These are phyloP conservation scores for Pseudogymnoascus sp. DNA, from an alignment of 2,329 filamentous ascomycete species.

Conservation along the genomic window DNA sequence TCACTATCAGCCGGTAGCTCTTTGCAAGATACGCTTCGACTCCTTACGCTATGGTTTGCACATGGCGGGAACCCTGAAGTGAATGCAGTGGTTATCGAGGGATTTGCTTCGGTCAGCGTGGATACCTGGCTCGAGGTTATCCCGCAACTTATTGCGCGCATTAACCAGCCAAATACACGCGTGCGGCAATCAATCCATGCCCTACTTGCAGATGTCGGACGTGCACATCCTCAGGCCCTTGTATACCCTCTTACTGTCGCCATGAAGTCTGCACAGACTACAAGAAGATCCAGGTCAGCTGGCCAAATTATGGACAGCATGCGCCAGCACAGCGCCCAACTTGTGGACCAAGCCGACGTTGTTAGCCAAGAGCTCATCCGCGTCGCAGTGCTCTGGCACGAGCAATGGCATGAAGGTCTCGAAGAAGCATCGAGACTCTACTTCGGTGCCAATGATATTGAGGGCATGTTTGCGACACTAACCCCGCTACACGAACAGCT, in stretches of 20 bases:
- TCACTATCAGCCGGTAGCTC: conserved; percentile 85
- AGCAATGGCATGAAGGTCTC: conserved; percentile 96
- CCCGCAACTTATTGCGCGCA: conserved; percentile 90
- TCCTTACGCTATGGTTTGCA: conserved; percentile 93
- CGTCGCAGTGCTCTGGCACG: conserved; percentile 95
- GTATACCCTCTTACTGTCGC: conserved; percentile 96
- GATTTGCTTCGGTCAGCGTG: conserved; percentile 83
- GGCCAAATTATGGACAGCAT: conserved; percentile 96
- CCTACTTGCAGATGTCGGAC: conserved; percentile 82
- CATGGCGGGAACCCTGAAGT: conserved; percentile 86
- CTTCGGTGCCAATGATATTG: conserved; percentile 95
- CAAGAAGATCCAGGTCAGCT: conserved; percentile 76
- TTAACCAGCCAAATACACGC: conserved; percentile 87
- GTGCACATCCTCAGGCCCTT: conserved; percentile 87
- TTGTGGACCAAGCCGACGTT: conserved; percentile 90
- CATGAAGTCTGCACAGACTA: conserved; percentile 84
- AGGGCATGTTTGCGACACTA: conserved; percentile 91
- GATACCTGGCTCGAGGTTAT: conserved; percentile 99
- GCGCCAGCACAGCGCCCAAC: conserved; percentile 82
- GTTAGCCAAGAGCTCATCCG: conserved; percentile 96
- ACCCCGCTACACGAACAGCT: conserved; percentile 86
- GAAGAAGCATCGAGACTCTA: conserved; percentile 95
- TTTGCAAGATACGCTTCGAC: conserved; percentile 83
- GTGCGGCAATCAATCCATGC: conserved; percentile 89
- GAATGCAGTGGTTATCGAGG: conserved; percentile 78